phyloP scores from a whole-genome alignment of 1,139 yeast genomes.

The Suzukiozyma palmioleophila region DNA sequence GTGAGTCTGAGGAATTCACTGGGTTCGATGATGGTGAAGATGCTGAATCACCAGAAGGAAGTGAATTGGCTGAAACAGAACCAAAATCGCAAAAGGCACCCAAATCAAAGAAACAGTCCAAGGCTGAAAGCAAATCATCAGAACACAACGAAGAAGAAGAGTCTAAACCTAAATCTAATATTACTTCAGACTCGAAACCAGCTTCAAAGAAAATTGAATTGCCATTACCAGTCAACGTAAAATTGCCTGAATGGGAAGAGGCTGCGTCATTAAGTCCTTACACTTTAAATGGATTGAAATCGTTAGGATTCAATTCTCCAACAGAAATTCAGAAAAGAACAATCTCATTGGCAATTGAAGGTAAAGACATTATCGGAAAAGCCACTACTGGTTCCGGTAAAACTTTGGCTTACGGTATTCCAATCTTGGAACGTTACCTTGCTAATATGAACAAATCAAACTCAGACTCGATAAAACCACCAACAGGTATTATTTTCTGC shows the following conservation, averaged over 20 bases:
- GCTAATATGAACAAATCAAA: slow-evolving; percentile 21
- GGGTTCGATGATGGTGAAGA: slow-evolving; percentile 27
- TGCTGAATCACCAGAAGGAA: slow-evolving; percentile 9
- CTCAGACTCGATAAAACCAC: slow-evolving; percentile 31
- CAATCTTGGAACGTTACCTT: slow-evolving; percentile 71
- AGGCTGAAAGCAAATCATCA: slow-evolving; percentile 4
- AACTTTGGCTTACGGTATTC: slow-evolving; percentile 91
- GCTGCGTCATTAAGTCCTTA: slow-evolving; percentile 41
- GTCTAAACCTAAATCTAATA: slow-evolving; percentile 16
- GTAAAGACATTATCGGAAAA: slow-evolving; percentile 85
- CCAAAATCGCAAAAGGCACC: slow-evolving; percentile 8
- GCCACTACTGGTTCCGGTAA: slow-evolving; percentile 99
- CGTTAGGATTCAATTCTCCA: slow-evolving; percentile 61
- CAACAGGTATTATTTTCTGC: slow-evolving; percentile 79
- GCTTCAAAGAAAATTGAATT: slow-evolving; percentile 11
- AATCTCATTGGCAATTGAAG: slow-evolving; percentile 72
- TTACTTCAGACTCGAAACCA: slow-evolving; percentile 17
- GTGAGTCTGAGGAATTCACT: slow-evolving; percentile 16
- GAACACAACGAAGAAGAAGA: slow-evolving; percentile 10
- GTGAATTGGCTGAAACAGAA: slow-evolving; percentile 13
- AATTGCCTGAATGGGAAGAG: slow-evolving; percentile 59
- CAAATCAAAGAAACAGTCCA: slow-evolving; percentile 1
- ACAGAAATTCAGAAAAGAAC: slow-evolving; percentile 78
- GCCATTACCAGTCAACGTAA: slow-evolving; percentile 38
- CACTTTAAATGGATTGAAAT: slow-evolving; percentile 55